Percentiles rank a stretch among this genome's conserved stretches.
These are phyloP conservation scores for Mycena galopus DNA, from an alignment of 768 basidiomycete genomes.

Conservation along the genomic window DNA sequence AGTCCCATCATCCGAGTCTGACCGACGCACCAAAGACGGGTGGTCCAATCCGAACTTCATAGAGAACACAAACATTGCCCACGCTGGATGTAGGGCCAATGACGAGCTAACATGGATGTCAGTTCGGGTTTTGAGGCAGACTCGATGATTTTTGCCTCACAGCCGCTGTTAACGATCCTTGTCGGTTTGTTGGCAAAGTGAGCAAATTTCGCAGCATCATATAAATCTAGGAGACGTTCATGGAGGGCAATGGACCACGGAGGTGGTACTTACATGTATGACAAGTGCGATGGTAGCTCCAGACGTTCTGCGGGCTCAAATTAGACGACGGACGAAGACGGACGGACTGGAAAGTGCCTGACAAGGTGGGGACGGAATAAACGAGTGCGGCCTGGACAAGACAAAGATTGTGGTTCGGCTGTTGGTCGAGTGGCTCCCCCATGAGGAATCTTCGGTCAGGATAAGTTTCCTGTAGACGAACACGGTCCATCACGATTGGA, in stretches of 20 bases:
- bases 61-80: slow-evolving; percentile 17
- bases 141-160: not conserved
- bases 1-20: not conserved
- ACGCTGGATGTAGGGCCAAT: slow-evolving; percentile 33
- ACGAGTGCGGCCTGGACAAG: slow-evolving; percentile 35
- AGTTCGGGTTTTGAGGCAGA: not conserved
- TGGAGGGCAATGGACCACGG: not conserved
- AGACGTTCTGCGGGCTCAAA: slow-evolving; percentile 25
- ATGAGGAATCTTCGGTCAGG: slow-evolving; percentile 26
- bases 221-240: slow-evolving; percentile 19
- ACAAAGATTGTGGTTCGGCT: slow-evolving; percentile 35
- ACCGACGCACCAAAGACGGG: slow-evolving; percentile 8
- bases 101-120: slow-evolving; percentile 21
- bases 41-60: slow-evolving; percentile 22
- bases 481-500: too few relatives aligned
- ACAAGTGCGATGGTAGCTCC: slow-evolving; percentile 39
- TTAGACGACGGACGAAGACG: not conserved
- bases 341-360: not conserved
- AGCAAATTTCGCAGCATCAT: slow-evolving; percentile 24
- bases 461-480: not conserved
- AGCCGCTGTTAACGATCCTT: slow-evolving; percentile 7
- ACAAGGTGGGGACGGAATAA: slow-evolving; percentile 37
- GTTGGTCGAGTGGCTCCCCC: slow-evolving; percentile 17
- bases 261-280: slow-evolving; percentile 30
- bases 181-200: not conserved